Conservation (phyloP, 345 rosid species). For the Citrus inodora region DNA sequence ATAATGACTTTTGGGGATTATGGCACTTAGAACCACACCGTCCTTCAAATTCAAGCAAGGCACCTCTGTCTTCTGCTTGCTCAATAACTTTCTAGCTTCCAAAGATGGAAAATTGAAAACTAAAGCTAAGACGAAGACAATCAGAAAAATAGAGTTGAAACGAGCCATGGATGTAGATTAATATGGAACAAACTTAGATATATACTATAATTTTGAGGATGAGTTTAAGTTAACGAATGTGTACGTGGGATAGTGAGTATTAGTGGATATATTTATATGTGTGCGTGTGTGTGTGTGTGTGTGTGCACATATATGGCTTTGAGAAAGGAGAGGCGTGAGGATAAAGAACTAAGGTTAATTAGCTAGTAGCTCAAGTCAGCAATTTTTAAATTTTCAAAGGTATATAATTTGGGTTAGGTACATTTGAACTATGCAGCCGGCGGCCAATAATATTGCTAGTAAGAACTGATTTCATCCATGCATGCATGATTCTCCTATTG, state of each 20-base stretch:
- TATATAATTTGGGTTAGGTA: conserved; percentile 9
- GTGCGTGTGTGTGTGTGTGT: too few species aligned
- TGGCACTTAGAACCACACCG: too few species aligned
- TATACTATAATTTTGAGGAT: not conserved
- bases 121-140: not conserved
- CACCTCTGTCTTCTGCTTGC: too few species aligned
- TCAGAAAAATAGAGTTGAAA: not conserved
- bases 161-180: conserved; percentile 7
- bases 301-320: not conserved
- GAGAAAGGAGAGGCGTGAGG: conserved; percentile 10
- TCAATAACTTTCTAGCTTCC: too few species aligned
- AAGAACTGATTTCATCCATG: too few species aligned
- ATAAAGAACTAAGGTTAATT: not conserved
- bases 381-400: not conserved
- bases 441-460: not conserved
- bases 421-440: not conserved
- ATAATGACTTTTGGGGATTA: too few species aligned
- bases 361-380: not conserved
- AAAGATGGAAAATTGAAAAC: not conserved
- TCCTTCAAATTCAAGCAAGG: too few species aligned
- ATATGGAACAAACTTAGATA: not conserved
- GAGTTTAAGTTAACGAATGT: not conserved
- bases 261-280: too few species aligned
- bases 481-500: too few species aligned
- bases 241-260: not conserved